These are phyloP conservation scores for Plasmodium fragile DNA, from an alignment of 169 alveolate genomes.

Conservation along the genomic window DNA sequence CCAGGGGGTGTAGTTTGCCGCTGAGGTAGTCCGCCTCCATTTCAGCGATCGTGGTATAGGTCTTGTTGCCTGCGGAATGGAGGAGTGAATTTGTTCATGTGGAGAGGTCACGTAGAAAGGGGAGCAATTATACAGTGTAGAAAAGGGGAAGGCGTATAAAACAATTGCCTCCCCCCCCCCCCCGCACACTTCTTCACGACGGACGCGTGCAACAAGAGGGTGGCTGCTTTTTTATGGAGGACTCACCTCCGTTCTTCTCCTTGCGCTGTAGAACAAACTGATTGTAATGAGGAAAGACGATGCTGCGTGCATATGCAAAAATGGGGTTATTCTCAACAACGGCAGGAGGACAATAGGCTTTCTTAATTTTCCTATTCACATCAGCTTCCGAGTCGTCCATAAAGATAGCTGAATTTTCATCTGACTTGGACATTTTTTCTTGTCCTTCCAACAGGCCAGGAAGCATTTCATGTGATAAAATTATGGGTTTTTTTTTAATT, in stretches of 20 bases:
- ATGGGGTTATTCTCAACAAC: slow-evolving; percentile 95
- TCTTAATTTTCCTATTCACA: slow-evolving; percentile 95
- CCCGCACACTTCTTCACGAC: slow-evolving; percentile 91
- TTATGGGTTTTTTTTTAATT: slow-evolving; percentile 91
- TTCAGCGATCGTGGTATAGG: slow-evolving; percentile 89
- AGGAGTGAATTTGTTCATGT: neutral
- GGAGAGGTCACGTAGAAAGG: neutral
- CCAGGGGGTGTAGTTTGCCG: slow-evolving; percentile 96
- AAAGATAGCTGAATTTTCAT: slow-evolving; percentile 97
- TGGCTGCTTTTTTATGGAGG: no score
- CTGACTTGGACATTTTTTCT: slow-evolving; percentile 98
- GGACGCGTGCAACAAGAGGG: slow-evolving; percentile 82
- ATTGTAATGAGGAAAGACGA: slow-evolving; percentile 88
- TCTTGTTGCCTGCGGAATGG: slow-evolving; percentile 85
- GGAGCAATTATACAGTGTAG: no score
- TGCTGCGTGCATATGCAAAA: slow-evolving; percentile 91
- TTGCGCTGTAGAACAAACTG: slow-evolving; percentile 84
- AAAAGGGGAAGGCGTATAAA: no score
- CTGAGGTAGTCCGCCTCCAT: slow-evolving; percentile 90
- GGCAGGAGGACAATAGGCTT: slow-evolving; percentile 96
- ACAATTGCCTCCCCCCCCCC: slow-evolving; percentile 80
- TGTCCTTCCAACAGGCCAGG: slow-evolving; percentile 98
- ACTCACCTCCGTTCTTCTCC: slow-evolving; percentile 91
- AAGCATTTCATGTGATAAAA: slow-evolving; percentile 96
- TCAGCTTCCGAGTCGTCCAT: slow-evolving; percentile 98